A percentile compares a stretch with the other conserved stretches of the same genome.
These are phyloP conservation scores for Nigrospora sphaerica DNA, from an alignment of 2,329 filamentous ascomycete genomes.

Conservation along the genomic window DNA sequence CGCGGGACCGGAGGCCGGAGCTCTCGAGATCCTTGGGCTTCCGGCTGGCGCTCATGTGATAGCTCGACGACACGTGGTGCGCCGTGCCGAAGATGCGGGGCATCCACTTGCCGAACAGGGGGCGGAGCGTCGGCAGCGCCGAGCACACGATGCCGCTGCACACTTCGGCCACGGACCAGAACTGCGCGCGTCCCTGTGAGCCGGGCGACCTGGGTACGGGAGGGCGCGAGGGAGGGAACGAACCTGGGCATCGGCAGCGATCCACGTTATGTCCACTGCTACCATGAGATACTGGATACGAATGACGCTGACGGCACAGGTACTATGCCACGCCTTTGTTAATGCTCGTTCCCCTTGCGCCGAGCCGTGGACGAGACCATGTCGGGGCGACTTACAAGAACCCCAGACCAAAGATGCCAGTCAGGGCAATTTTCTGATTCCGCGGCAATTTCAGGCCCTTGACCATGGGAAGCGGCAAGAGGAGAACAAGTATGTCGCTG, in stretches of 20 bases:
- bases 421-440: conserved; percentile 22
- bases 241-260: conserved; percentile 21
- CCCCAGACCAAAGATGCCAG: conserved; percentile 29
- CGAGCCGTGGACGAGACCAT: neutral
- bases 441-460: conserved; percentile 23
- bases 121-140: conserved; percentile 2
- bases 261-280: conserved; percentile 26
- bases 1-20: too few species aligned
- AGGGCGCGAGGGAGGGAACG: neutral
- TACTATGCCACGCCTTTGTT: conserved; percentile 10
- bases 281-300: conserved; percentile 27
- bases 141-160: conserved; percentile 2
- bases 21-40: too few species aligned
- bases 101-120: neutral
- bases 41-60: too few species aligned
- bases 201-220: too few species aligned
- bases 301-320: conserved; percentile 29
- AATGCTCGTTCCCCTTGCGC: neutral
- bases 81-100: neutral
- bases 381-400: conserved; percentile 25
- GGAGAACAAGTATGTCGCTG: conserved; percentile 28
- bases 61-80: neutral
- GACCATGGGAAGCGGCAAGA: conserved; percentile 27
- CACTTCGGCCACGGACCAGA: conserved; percentile 4
- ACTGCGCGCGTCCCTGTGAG: neutral